Evolutionary conservation across 1,284 basidiomycete species (phyloP), one percentile per base, ranked within the genome.

Genomic region (Malassezia sp.): DNA sequence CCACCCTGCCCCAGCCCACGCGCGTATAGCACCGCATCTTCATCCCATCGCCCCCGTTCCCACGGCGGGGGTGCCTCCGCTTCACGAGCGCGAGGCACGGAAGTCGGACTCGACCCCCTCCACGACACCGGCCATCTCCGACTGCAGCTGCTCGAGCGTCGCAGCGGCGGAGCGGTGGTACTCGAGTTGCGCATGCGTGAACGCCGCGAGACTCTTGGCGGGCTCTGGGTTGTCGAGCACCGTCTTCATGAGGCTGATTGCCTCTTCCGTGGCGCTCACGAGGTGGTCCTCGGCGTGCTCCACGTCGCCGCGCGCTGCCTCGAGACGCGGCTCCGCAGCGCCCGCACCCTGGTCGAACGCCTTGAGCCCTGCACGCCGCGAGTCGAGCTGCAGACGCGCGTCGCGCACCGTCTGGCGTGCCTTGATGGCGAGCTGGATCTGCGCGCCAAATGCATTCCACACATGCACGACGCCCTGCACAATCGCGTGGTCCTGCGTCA

Each of bases 171-270:
- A 75, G 28, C 83, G 80, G 72, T 85, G 83, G 77, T 79, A 95
- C 59, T 83, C 75, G 34, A 93, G 78, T 76, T 91, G 74, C 36
- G 93, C 86, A 73, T 93, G 93, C 68, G 82, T 79, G 45, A 97
- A 81, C 64, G 86, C 83, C 54, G 88, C 87, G 40, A 97, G 73
- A 73, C 89, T 86, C 78, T 86, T 88, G 69, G 96, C 74, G 1
- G 91, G 87, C 73, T 96, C 91, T 36, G 91, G 91, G 74, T 95
- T 93, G 66, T 96, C 90, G 33, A 96, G 78, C 11, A 96, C 90
- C 31, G 85, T 83, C 77, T 96, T 93, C 91, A 96, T 96, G 49
- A 93, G 78, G 11, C 85, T 87, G 68, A 97, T 96, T 1, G 91
- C 91, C 29, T 91, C 85, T 73, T 97, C 91, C 18, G 91, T 97